These are phyloP conservation scores for Neofusicoccum laricinum DNA, from an alignment of 2,329 filamentous ascomycete species.

Conservation along the genomic window DNA sequence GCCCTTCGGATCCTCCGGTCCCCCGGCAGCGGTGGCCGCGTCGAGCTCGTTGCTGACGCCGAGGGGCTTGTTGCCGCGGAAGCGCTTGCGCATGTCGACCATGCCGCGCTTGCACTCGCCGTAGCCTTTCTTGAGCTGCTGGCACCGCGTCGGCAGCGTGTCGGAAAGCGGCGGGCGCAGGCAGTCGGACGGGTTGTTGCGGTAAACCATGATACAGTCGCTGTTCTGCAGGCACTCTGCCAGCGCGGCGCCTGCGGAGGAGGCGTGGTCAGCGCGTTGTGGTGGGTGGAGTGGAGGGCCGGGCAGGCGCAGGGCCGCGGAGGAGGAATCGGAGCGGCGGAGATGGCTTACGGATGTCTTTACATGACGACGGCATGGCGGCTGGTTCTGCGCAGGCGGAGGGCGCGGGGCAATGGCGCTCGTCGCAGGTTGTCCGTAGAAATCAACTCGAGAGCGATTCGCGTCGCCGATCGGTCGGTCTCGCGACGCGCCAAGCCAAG, in stretches of 20 bases:
- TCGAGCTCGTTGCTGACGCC: slow-evolving; percentile 31
- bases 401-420: neutral
- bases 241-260: slow-evolving; percentile 72
- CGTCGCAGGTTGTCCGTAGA: neutral
- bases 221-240: slow-evolving; percentile 94
- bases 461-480: neutral
- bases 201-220: slow-evolving; percentile 92
- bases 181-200: slow-evolving; percentile 83
- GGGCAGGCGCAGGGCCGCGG: neutral
- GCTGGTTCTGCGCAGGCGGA: neutral
- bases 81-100: slow-evolving; percentile 98
- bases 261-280: neutral
- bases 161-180: slow-evolving; percentile 78
- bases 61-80: slow-evolving; percentile 89
- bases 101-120: slow-evolving; percentile 93
- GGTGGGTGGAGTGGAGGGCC: neutral
- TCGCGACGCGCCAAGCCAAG: neutral
- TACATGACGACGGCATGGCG: slow-evolving; percentile 88
- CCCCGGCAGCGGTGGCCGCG: slow-evolving; percentile 23
- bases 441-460: neutral
- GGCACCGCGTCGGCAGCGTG: slow-evolving; percentile 80
- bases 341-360: slow-evolving; percentile 78
- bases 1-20: neutral
- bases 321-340: neutral
- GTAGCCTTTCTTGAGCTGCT: slow-evolving; percentile 88